These are phyloP conservation scores for Sisymbrium irio DNA, from an alignment of 345 rosid species.

Conservation along the genomic window DNA sequence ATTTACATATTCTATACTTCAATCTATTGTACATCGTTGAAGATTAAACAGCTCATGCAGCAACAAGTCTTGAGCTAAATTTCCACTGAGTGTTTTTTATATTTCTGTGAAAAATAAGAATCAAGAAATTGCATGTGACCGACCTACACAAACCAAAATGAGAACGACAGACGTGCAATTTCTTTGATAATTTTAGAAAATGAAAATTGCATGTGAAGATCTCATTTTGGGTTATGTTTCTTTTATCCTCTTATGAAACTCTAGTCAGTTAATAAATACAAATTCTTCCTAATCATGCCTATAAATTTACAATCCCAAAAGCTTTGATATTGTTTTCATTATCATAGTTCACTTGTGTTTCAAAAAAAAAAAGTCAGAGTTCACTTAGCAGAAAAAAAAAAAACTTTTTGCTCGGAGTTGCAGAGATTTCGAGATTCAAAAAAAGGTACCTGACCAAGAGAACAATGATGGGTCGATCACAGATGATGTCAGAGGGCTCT, in stretches of 20 bases:
- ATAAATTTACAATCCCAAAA: not conserved
- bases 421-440: not conserved
- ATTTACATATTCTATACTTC: constrained; percentile 5
- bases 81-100: not conserved
- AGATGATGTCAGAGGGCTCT: constrained; percentile 54
- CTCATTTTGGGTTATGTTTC: too few species aligned
- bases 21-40: not conserved
- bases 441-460: constrained; percentile 62
- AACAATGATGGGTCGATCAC: constrained; percentile 64
- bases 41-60: not conserved
- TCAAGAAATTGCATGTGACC: not conserved
- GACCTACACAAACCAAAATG: too few species aligned
- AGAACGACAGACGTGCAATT: not conserved
- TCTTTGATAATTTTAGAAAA: too few species aligned
- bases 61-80: not conserved
- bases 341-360: not conserved
- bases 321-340: not conserved
- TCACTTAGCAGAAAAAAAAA: not conserved
- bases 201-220: too few species aligned
- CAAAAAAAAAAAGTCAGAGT: not conserved
- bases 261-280: not conserved
- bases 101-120: too few species aligned
- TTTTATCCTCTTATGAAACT: not conserved
- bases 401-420: not conserved
- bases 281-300: not conserved